Evolutionary conservation across 2,329 filamentous ascomycete genomes (phyloP), one percentile per base, ranked within the genome.

Genomic region (Penicillium vulpinum): DNA sequence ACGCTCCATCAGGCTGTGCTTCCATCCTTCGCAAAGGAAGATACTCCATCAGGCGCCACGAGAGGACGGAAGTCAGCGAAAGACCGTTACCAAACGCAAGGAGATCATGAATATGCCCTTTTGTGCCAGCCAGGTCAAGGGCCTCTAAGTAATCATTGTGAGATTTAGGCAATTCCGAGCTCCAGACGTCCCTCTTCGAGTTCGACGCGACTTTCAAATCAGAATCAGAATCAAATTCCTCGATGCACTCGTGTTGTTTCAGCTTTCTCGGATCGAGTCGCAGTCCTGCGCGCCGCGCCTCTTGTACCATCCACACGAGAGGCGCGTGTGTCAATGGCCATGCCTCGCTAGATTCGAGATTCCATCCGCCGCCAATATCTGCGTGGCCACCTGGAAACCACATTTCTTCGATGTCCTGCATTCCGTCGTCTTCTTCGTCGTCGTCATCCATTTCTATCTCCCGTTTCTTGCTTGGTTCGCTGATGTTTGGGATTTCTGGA

Each of bases 11-110:
- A 0, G 77, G 54, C 58, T 84, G 83, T 4, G 91, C 75, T 61
- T 91, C 89, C 87, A 92, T 90, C 33, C 89, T 78, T 1, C 87
- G 81, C 73, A 92, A 90, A 0, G 89, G 89, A 18, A 91, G 76
- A 66, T 87, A 90, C 67, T 92, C 89, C 88, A 91, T 88, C 16
- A 89, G 67, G 45, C 85, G 87, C 88, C 89, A 91, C 1, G 79
- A 81, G 0, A 86, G 62, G 1, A 89, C 86, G 0, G 83, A 80
- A 4, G 75, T 55, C 31, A 61, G 64, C 0, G 77, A 68, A 1
- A 87, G 76, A 0, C 88, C 88, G 10, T 83, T 81, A 6, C 79
- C 78, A 62, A 83, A 88, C 28, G 80, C 75, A 0, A 91, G 80
- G 1, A 85, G 88, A 69, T 91, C 88, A 69, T 91, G 88, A 31